Conservation (phyloP, 1,284 basidiomycete genomes). For the Leccinum solheimii region DNA sequence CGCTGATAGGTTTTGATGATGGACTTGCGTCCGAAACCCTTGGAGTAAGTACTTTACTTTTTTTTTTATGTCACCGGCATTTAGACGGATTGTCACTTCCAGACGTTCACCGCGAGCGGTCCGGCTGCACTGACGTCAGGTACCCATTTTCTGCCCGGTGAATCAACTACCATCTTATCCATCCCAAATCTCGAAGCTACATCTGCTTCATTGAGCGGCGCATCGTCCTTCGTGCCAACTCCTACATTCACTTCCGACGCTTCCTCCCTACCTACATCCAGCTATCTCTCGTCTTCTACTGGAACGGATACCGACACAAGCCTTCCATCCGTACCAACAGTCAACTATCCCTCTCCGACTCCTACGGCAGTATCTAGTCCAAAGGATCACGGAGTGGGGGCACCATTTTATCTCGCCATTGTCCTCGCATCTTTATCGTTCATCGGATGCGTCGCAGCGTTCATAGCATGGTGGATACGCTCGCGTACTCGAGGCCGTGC, state of each 20-base stretch:
- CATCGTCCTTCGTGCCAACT: slow-evolving; percentile 1
- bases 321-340: slow-evolving; percentile 29
- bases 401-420: slow-evolving; percentile 36
- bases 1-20: slow-evolving; percentile 22
- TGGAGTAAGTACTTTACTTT: slow-evolving; percentile 9
- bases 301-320: slow-evolving; percentile 20
- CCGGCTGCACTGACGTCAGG: slow-evolving; percentile 4
- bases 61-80: not conserved
- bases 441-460: slow-evolving; percentile 31
- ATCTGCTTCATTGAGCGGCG: slow-evolving; percentile 5
- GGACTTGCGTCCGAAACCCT: slow-evolving; percentile 9
- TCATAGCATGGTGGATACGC: slow-evolving; percentile 35
- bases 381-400: slow-evolving; percentile 28
- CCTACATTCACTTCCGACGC: slow-evolving; percentile 2
- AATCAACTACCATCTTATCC: slow-evolving; percentile 6
- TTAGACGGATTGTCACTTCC: not conserved
- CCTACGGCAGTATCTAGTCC: slow-evolving; percentile 21
- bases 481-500: slow-evolving; percentile 21
- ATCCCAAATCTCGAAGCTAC: slow-evolving; percentile 25
- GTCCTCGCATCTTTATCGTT: slow-evolving; percentile 32
- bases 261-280: slow-evolving; percentile 10
- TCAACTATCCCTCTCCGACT: slow-evolving; percentile 22
- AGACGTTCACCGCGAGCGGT: slow-evolving; percentile 14
- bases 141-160: slow-evolving; percentile 4
- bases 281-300: slow-evolving; percentile 3